Base-by-base conservation (phyloP, 352 stramenopile species). In the Globisporangium echinulatum region DNA sequence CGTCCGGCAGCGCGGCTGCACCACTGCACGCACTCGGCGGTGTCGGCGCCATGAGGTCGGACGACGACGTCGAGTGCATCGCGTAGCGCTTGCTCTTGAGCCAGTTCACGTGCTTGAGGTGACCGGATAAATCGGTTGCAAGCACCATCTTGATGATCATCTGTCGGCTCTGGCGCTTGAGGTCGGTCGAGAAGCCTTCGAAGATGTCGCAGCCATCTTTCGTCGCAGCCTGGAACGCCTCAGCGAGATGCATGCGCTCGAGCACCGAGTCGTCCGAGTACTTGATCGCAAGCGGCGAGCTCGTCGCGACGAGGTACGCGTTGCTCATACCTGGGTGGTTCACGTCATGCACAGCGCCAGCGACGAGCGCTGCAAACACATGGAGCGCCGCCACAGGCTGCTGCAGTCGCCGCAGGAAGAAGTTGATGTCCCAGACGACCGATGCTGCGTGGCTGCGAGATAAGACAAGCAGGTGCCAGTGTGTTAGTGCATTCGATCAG, bases 251-350 rank as follows among this genome's bases (percentile, higher is more conserved):
- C 79, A 90, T 90, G 13, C 79, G 72, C 61, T 91, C 82, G n/a
- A 98, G 74, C n/a, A 97, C 87, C 39, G 85, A 92, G 60, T 93
- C 79, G 56, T 97, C 93, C 64, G 96, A 97, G 74, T 98, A 98
- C 50, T 87, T 85, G 61, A 98, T 82, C 43, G 92, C 92, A 25
- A 97, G 65, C 13, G 92, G 80, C 10, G 84, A 86, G 51, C 64
- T 83, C 15, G 87, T 96, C 42, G 79, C 83, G 13, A 96, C 71
- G 13, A 97, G 75, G 67, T 94, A 98, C 40, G 72, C 70, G 71
- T 98, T 98, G 63, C 86, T 98, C 14, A 93, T 82, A 9, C 94
- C 94, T 0, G 88, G 85, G 67, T 98, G 94, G 50, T 91, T 96
- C 10, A 97, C 76, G 63, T 98, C 94, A 63, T 98, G 94, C 33